Evolutionary conservation across 805 yeast species (phyloP), one percentile per base, ranked within the genome.

Genomic region (Kuraishia capsulata): DNA sequence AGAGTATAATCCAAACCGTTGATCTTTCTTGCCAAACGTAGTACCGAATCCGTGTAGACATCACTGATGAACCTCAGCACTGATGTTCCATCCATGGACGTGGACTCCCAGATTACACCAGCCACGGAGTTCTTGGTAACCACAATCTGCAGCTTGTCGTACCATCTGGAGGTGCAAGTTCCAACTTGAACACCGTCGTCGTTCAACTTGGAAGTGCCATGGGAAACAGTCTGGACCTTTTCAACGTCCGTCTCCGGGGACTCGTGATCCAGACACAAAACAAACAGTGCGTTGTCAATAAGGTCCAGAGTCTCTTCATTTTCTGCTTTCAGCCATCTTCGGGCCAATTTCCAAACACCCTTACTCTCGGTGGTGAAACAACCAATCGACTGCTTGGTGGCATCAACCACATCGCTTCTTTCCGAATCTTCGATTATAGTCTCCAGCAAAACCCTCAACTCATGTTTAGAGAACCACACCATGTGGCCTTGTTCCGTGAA

Each of bases 71-170:
- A 75, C 35, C 81, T 53, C 41, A 75, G 56, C 30, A 74, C 76
- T 2, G 78, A 70, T 3, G 80, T 75, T 36, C 74, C 68, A 51
- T 75, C 81, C 71, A 73, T 72, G 18, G 73, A 64, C 2, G 76
- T 63, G 10, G 74, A 67, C 44, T 76, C 80, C 72, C 78, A 75
- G 17, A 72, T 73, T 36, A 75, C 64, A 3, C 79, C 81, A 2
- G 78, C 78, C 18, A 72, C 75, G 0, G 79, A 67, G 51, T 75
- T 75, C 30, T 63, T 59, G 3, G 79, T 71, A 8, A 75, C 67
- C 14, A 75, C 62, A 36, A 75, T 52, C 48, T 74, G 78, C 39
- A 75, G 56, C 47, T 75, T 75, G 51, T 75, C 81, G 49, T 75
- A 75, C 71, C 78, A 74, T 39, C 81, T 57, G 35, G 73, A 71